These are phyloP conservation scores for Aspergillus nidulans DNA, from an alignment of 495 filamentous ascomycete genomes.

Conservation along the genomic window DNA sequence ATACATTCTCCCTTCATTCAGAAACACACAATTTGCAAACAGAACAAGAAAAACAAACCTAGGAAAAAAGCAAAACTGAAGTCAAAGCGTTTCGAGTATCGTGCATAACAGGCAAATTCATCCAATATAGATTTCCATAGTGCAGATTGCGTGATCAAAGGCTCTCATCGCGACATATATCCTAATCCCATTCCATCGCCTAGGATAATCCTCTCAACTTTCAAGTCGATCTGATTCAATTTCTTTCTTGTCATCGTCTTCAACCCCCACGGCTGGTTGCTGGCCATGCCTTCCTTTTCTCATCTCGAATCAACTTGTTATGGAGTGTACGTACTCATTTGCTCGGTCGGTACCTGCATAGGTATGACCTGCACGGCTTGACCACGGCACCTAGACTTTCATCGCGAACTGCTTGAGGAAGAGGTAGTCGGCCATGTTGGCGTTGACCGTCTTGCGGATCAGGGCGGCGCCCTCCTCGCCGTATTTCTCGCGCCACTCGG, in stretches of 20 bases:
- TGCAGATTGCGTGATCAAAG: neutral
- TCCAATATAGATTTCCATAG: neutral
- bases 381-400: conserved; percentile 43
- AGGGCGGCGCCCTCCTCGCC: conserved; percentile 70
- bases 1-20: conserved; percentile 10
- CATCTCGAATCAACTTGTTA: neutral
- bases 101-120: neutral
- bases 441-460: conserved; percentile 72
- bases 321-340: neutral
- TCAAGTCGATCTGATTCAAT: neutral
- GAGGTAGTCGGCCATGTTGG: conserved; percentile 80
- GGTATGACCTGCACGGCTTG: neutral
- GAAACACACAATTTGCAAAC: neutral
- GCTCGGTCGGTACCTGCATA: neutral
- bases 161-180: conserved; percentile 1
- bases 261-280: neutral
- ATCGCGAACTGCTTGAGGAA: conserved; percentile 88
- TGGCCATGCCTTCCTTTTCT: neutral
- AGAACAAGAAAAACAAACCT: neutral
- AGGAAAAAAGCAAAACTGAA: neutral
- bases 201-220: neutral
- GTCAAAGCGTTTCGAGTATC: neutral
- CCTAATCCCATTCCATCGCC: neutral
- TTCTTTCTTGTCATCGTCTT: conserved; percentile 3
- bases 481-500: conserved; percentile 77